A percentile compares a stretch with the other conserved stretches of the same genome.
phyloP scores from a whole-genome alignment of 139 green algal genomes.

The Auxenochlorella pyrenoidosa region DNA sequence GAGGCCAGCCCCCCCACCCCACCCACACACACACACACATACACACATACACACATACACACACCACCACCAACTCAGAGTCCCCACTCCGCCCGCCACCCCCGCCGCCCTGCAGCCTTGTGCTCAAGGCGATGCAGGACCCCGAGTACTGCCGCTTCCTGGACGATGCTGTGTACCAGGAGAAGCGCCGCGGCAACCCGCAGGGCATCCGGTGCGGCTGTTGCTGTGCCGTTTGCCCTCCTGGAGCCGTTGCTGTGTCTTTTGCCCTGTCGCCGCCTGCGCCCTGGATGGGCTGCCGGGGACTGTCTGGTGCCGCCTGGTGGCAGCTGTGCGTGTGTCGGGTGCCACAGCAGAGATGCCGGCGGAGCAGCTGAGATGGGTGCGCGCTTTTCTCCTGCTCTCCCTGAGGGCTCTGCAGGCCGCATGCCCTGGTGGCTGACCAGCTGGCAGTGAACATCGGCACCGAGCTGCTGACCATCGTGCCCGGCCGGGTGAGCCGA shows the following conservation, averaged over 20 bases:
- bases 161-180: conserved; percentile 59
- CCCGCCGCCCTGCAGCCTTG: conserved; percentile 55
- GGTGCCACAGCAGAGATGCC: no score
- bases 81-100: background rate
- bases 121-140: conserved; percentile 79
- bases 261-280: no score
- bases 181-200: conserved; percentile 35
- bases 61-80: background rate
- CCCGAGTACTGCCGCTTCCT: conserved; percentile 74
- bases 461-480: conserved; percentile 76
- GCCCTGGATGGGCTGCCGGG: no score
- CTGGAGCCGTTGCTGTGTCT: no score
- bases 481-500: conserved; percentile 75
- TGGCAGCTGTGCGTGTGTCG: no score
- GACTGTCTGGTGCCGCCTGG: no score
- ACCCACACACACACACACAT: no score
- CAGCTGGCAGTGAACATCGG: conserved; percentile 81
- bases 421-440: conserved; percentile 68
- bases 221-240: no score
- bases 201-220: conserved; percentile 1
- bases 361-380: no score
- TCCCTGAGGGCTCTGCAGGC: conserved; percentile 42
- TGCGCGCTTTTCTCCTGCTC: background rate
- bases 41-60: no score
- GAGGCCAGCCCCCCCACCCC: background rate